Evolutionary conservation across 2,329 filamentous ascomycete genomes (phyloP), one percentile per base, ranked within the genome.

Genomic region (Dactylella cylindrospora): DNA sequence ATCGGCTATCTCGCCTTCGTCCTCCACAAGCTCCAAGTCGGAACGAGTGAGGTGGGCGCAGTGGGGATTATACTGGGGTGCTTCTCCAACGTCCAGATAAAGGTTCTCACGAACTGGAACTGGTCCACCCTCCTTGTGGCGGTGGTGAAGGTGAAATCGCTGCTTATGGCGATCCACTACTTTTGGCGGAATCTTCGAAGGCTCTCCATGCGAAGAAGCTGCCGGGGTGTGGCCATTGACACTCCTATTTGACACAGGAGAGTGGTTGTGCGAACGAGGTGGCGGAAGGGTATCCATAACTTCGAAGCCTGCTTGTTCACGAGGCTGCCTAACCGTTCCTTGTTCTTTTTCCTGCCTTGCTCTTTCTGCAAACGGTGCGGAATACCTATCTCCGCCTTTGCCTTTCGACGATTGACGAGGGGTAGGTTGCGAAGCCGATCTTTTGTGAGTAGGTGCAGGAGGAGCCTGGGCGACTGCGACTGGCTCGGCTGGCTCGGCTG

Each of bases 251-350:
- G 57, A 62, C n/a, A 39, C 23, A 9, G 57, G 57, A 15, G 49
- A 54, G 28, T 43, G 57, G 13, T 31, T 32, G 8, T 49, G 49
- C 6, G 57, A 62, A 29, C n/a, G 26, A 9, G 55, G 57, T 36
- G 57, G 57, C 19, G 57, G 49, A 17, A 62, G 49, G 23, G 49
- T 62, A 9, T 62, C 57, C 57, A 62, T 62, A 25, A 62, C 36
- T 38, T 41, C 22, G 17, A 62, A 62, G 32, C 49, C 57, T n/a
- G 50, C 49, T 39, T 36, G 57, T 33, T 62, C 49, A 31, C 49
- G 49, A 22, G 29, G 49, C 36, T 62, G 49, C 31, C 57, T 41
- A 25, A 54, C 43, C 2, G 57, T 49, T 43, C 57, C 57, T 31
- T 62, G 57, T 6, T 49, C 49, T 44, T 62, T 17, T 54, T 62